A percentile compares a stretch with the other conserved stretches of the same genome.
These are phyloP conservation scores for Porcisia hertigi DNA, from an alignment of 208 protist genomes.

Conservation along the genomic window DNA sequence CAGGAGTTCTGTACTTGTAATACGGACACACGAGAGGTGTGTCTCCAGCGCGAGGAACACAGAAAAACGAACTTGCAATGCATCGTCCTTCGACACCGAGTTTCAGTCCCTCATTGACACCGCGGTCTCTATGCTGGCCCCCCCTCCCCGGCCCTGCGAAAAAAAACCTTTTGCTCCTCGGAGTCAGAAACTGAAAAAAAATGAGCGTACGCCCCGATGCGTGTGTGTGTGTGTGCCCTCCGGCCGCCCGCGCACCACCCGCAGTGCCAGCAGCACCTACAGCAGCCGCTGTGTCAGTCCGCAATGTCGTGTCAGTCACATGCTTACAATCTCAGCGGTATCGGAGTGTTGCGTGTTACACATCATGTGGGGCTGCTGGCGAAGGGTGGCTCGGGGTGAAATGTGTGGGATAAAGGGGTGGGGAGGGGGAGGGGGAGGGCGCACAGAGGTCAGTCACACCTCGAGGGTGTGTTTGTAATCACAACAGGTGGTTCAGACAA, in stretches of 20 bases:
- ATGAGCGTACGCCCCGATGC: too few relatives aligned
- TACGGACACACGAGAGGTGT: too few relatives aligned
- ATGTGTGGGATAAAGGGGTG: neutral
- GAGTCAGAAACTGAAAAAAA: too few relatives aligned
- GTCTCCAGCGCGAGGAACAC: too few relatives aligned
- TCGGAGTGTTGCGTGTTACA: slow-evolving; percentile 32
- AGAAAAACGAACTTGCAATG: too few relatives aligned
- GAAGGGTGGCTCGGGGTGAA: neutral
- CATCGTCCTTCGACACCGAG: too few relatives aligned
- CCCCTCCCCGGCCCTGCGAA: too few relatives aligned
- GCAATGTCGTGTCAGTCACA: slow-evolving; percentile 25
- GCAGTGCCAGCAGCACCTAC: neutral
- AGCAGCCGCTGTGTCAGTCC: slow-evolving; percentile 20
- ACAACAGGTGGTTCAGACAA: slow-evolving; percentile 9
- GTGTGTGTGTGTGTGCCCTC: too few relatives aligned
- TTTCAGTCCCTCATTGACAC: too few relatives aligned
- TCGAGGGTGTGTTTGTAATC: slow-evolving; percentile 11
- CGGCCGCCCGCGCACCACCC: neutral
- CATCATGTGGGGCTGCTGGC: slow-evolving; percentile 20
- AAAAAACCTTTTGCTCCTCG: too few relatives aligned
- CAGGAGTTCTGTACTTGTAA: too few relatives aligned
- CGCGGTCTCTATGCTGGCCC: too few relatives aligned
- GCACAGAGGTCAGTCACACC: slow-evolving; percentile 6
- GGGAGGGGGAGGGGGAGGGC: neutral
- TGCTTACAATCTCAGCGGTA: slow-evolving; percentile 31